Evolutionary conservation across 306 rosid genomes (phyloP).

Genomic region (Aeschynomene evenia): DNA sequence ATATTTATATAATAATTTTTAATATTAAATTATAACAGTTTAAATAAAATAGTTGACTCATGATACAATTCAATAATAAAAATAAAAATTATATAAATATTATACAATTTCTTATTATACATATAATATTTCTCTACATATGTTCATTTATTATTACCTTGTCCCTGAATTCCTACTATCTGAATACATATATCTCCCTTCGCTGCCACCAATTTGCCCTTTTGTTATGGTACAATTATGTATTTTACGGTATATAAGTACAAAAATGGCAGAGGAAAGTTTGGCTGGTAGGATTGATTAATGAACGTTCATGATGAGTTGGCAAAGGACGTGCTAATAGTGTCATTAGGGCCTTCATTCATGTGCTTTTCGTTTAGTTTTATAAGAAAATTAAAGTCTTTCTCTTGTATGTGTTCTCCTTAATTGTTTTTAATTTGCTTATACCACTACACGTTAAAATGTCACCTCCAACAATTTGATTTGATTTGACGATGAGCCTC

Average conservation of each 20-base stretch:
- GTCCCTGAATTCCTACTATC: background rate
- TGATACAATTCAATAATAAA: no score
- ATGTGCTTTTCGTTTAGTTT: background rate
- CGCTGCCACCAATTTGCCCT: background rate
- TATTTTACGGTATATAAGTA: background rate
- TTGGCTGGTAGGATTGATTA: constrained; percentile 32
- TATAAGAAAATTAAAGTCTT: background rate
- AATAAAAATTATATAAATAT: no score
- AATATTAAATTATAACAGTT: no score
- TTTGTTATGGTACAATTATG: background rate
- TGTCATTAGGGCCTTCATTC: background rate
- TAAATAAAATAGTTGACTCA: no score
- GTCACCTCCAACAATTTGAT: background rate
- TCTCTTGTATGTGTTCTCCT: background rate
- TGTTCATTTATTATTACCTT: constrained; percentile 41
- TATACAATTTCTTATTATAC: no score
- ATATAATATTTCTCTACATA: constrained; percentile 29
- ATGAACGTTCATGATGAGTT: constrained; percentile 12
- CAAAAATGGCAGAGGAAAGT: background rate
- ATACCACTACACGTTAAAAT: background rate
- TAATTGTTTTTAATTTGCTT: background rate
- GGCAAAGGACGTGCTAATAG: constrained; percentile 1
- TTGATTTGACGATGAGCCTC: background rate
- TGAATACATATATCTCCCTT: background rate
- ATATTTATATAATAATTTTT: no score